Evolutionary conservation across 495 filamentous ascomycete species (phyloP), one percentile per base, ranked within the genome.

Genomic region (Lophiostoma macrostomum): DNA sequence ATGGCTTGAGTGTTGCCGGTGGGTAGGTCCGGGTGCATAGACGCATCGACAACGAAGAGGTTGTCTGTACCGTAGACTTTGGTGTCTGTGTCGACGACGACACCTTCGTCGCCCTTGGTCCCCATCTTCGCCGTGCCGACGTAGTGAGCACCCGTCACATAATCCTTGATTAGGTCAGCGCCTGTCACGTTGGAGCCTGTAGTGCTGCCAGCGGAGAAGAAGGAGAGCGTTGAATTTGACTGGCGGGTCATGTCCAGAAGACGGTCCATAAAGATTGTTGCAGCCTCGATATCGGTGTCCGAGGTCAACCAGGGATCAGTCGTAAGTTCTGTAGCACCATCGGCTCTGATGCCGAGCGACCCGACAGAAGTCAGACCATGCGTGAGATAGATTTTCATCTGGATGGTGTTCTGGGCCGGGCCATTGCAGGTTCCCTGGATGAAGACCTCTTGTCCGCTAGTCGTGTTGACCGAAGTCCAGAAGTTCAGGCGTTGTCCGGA

Each of bases 1-100:
- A 66, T 70, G n/a, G 69, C 61, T 59, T 72, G 67, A 8, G 70
- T 71, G 55, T 76, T 76, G 23, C 68, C 69, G 14, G 72, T 76
- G 1, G 52, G 52, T 0, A 76, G 64, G 35, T 72, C 70, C n/a
- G 74, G 74, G 50, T 72, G 68, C 36, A 74, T 74, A 54, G 66
- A 67, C 16, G 65, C 70, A 51, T 59, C 61, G 2, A 60, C 57
- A 1, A 60, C 57, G 20, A 58, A 58, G 4, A 58, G 23, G 20
- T 58, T 52, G 23, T 48, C 42, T 8, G 48, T 58, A 32, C 55
- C 55, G 19, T 28, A 45, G 16, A 58, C 55, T 40, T 58, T 58
- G 29, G 55, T 53, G 27, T 56, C 44, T 8, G 53, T 50, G 24
- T 56, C 53, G 7, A 56, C 53, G 2, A 55, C 52, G 3, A 46